Evolutionary conservation across 2,329 filamentous ascomycete genomes (phyloP).

Genomic region (Aspergillus sp.): DNA sequence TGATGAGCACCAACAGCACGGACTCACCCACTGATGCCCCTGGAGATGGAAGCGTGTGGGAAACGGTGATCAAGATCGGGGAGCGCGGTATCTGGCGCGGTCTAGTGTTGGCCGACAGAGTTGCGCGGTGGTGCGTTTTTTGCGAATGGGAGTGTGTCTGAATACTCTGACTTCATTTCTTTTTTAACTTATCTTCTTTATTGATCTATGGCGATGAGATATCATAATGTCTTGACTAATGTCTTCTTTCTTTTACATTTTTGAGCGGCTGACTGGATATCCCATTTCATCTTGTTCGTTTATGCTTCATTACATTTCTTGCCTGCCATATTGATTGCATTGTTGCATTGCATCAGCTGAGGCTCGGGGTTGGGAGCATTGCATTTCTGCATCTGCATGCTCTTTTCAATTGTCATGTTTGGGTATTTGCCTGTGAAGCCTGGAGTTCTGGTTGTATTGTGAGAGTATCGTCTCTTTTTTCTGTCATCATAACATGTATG

Average conservation of each 20-base stretch:
- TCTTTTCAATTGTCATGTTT: background rate
- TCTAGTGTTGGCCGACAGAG: slow-evolving; percentile 57
- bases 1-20: slow-evolving; percentile 28
- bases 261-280: background rate
- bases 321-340: background rate
- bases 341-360: background rate
- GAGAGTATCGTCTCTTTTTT: no score
- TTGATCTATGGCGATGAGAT: background rate
- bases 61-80: slow-evolving; percentile 61
- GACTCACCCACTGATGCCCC: slow-evolving; percentile 31
- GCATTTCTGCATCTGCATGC: background rate
- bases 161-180: slow-evolving; percentile 1
- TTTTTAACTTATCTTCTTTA: slow-evolving; percentile 1
- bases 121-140: slow-evolving; percentile 63
- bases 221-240: background rate
- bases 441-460: no score
- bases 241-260: background rate
- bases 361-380: background rate
- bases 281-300: background rate
- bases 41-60: slow-evolving; percentile 54
- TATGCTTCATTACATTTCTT: background rate
- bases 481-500: no score
- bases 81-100: slow-evolving; percentile 58
- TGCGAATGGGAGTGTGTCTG: slow-evolving; percentile 55
- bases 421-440: background rate